These are phyloP conservation scores for Betula pendula DNA, from an alignment of 306 rosid genomes.

Conservation along the genomic window DNA sequence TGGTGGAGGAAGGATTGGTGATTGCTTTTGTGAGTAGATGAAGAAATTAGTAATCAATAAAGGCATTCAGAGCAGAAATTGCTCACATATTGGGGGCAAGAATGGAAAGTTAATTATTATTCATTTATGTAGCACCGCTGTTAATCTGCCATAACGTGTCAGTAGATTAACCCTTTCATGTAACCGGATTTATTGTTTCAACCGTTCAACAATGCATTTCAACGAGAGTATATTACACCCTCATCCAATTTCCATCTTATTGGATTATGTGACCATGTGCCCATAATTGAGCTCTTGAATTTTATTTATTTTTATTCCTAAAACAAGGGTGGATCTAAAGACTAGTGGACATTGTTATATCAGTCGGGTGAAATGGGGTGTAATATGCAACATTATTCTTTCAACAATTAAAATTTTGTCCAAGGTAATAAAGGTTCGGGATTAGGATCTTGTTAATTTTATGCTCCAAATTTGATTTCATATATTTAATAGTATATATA, in stretches of 20 bases:
- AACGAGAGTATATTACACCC: too few species aligned
- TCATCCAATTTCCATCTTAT: too few species aligned
- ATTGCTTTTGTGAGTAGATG: not conserved
- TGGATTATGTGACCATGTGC: too few species aligned
- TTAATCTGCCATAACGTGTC: not conserved
- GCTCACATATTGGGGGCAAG: not conserved
- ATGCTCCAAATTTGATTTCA: too few species aligned
- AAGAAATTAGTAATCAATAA: not conserved
- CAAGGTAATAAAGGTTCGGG: not conserved
- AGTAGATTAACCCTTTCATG: not conserved
- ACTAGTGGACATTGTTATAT: too few species aligned
- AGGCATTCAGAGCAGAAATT: not conserved
- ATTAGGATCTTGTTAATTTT: too few species aligned
- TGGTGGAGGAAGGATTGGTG: not conserved
- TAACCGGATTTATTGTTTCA: not conserved
- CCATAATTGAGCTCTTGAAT: too few species aligned
- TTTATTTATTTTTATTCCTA: too few species aligned
- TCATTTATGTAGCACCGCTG: not conserved
- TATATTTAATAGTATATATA: too few species aligned
- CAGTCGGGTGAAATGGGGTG: too few species aligned
- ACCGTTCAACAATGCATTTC: not conserved
- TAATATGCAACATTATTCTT: too few species aligned
- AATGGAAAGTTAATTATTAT: not conserved
- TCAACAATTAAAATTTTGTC: not conserved
- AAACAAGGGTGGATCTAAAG: too few species aligned